These are phyloP conservation scores for Lecanicillium sp. DNA, from an alignment of 2,329 filamentous ascomycete species.

Conservation along the genomic window DNA sequence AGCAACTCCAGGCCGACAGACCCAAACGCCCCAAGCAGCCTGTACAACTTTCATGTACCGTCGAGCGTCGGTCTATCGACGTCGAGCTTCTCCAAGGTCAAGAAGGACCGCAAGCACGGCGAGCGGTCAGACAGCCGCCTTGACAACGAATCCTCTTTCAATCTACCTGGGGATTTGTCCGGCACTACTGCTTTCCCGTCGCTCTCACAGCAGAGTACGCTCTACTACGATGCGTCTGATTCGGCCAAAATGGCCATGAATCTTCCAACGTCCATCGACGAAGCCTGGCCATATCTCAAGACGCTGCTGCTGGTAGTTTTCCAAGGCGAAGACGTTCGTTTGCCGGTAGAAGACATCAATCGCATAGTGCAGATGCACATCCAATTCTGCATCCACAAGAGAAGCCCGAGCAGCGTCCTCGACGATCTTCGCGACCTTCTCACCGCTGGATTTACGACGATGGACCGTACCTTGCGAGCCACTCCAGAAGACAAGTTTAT, in stretches of 20 bases:
- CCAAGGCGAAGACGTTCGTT: conserved; percentile 68
- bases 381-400: conserved; percentile 67
- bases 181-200: conserved; percentile 45
- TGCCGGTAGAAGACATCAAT: conserved; percentile 82
- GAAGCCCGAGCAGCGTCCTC: conserved; percentile 61
- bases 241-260: conserved; percentile 49
- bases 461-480: conserved; percentile 74
- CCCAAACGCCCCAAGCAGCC: conserved; percentile 63
- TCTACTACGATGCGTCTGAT: conserved; percentile 48
- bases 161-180: conserved; percentile 39
- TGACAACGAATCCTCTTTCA: conserved; percentile 42
- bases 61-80: conserved; percentile 60
- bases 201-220: conserved; percentile 31
- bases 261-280: conserved; percentile 64
- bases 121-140: conserved; percentile 49
- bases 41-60: conserved; percentile 73
- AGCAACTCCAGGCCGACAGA: conserved; percentile 73
- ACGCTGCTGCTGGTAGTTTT: conserved; percentile 71
- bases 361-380: conserved; percentile 72
- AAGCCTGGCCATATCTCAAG: conserved; percentile 76
- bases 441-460: conserved; percentile 71
- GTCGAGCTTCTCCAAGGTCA: conserved; percentile 68
- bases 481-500: conserved; percentile 85
- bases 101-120: conserved; percentile 79
- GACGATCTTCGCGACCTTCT: conserved; percentile 72